Evolutionary conservation across 139 green algal species (phyloP), one percentile per base, ranked within the genome.

Genomic region (Marvania coccoides): DNA sequence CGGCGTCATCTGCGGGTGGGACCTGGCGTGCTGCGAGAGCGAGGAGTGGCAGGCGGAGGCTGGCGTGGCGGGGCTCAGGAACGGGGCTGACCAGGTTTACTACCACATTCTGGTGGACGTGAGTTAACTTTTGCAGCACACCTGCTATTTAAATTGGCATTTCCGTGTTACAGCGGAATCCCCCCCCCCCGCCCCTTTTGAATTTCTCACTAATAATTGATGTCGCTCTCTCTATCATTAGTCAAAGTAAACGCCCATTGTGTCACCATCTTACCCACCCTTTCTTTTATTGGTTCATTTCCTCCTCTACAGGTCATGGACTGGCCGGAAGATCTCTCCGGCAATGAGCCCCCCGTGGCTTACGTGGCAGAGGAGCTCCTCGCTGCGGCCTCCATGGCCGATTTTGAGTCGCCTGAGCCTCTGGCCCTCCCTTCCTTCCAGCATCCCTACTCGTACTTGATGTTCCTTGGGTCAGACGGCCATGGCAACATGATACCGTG

Each of bases 381-480:
- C 5, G 35, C 36, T 6, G 58, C 73, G 1, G 58, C 37, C 14
- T 77, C 71, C 7, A 46, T 45, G 1, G 71, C 38, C 3, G 47
- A 74, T 46, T 76, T 74, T 62, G 33, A 45, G 26, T 36, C 33
- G 5, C 28, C 61, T 15, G 15, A 62, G 55, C 54, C 63, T 10
- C 45, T 69, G 19, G 54, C 35, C 10, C 30, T 30, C 29, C 12
- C 38, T 7, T 40, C 28, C 26, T 51, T 54, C 14, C 30, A 24
- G 8, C 54, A 34, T 37, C 61, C 84, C 0, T 94, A 84, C 70
- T 62, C 68, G 12, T 84, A 87, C 65, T 72, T 87, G 12, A 73
- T 96, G 61, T 96, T 95, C 66, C 70, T 93, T 29, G 89, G 89
- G 0, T 54, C 75, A 24, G 89, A 95, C 58, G 85, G 72, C 5